Percentiles rank a stretch among this genome's conserved stretches.
Evolutionary conservation across 768 basidiomycete genomes (phyloP).

Genomic region (Suillus clintonianus): DNA sequence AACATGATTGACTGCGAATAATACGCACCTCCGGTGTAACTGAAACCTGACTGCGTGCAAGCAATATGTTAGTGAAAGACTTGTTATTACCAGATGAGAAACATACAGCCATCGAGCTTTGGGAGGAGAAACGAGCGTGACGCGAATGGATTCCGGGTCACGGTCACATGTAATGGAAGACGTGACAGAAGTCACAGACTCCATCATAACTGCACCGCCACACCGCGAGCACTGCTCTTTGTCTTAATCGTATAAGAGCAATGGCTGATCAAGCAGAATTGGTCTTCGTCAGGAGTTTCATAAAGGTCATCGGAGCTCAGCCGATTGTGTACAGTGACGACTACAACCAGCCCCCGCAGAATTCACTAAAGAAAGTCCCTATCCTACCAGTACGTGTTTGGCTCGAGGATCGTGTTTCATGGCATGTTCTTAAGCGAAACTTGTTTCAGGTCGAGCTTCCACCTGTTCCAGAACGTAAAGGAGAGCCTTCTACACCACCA

Average conservation of each 20-base stretch:
- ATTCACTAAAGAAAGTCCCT: conserved; percentile 69
- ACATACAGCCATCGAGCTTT: conserved; percentile 40
- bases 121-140: conserved; percentile 19
- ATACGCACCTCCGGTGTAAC: conserved; percentile 60
- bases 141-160: conserved; percentile 17
- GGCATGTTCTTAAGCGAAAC: conserved; percentile 1
- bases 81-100: not conserved
- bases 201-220: conserved; percentile 3
- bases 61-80: conserved; percentile 12
- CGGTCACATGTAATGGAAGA: not conserved
- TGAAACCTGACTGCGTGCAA: conserved; percentile 58
- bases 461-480: conserved; percentile 56
- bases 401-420: conserved; percentile 9
- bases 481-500: conserved; percentile 28
- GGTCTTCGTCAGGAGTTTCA: conserved; percentile 66
- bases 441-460: conserved; percentile 56
- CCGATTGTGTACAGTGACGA: conserved; percentile 71
- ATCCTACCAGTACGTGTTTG: conserved; percentile 57
- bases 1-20: not conserved
- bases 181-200: not conserved
- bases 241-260: not conserved
- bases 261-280: conserved; percentile 61
- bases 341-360: conserved; percentile 71
- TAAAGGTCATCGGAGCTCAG: conserved; percentile 64
- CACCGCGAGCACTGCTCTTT: not conserved